These are phyloP conservation scores for Wickerhamiella dianesei DNA, from an alignment of 805 yeast species.

Conservation along the genomic window DNA sequence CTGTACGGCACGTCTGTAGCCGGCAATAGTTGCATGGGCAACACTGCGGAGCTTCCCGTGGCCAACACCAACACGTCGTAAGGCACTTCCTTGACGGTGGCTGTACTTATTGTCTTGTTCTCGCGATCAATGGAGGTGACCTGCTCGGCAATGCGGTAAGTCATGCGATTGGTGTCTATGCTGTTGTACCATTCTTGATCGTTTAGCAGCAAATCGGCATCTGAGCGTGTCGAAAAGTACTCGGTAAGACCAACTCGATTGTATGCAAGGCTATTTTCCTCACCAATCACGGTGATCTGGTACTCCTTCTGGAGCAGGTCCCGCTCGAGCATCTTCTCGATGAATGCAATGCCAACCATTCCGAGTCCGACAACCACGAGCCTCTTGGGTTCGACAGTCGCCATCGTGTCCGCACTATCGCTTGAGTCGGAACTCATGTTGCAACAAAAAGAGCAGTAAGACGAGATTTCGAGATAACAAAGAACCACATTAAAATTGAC, in stretches of 20 bases:
- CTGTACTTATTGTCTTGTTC: slow-evolving; percentile 7
- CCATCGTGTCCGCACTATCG: too few species aligned
- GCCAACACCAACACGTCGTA: slow-evolving; percentile 25
- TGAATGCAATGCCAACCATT: slow-evolving; percentile 28
- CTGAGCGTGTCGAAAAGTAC: slow-evolving; percentile 10
- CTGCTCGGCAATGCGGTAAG: slow-evolving; percentile 13
- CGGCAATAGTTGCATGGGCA: slow-evolving; percentile 17
- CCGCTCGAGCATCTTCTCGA: slow-evolving; percentile 26
- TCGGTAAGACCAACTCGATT: slow-evolving; percentile 26
- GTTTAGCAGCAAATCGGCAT: slow-evolving; percentile 8
- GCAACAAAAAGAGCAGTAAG: too few species aligned
- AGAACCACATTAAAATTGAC: too few species aligned
- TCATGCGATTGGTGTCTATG: slow-evolving; percentile 12
- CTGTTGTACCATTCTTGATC: slow-evolving; percentile 13
- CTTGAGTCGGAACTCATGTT: too few species aligned
- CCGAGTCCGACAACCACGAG: slow-evolving; percentile 28
- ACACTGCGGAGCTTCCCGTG: slow-evolving; percentile 26
- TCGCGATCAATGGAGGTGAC: slow-evolving; percentile 8
- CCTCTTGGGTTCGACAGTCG: slow-evolving; percentile 11
- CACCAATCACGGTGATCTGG: slow-evolving; percentile 25
- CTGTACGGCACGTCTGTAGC: slow-evolving; percentile 11
- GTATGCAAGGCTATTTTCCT: slow-evolving; percentile 28
- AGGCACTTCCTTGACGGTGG: slow-evolving; percentile 10
- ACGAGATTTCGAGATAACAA: too few species aligned
- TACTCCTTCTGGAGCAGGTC: slow-evolving; percentile 22